Conservation (phyloP, 2,329 filamentous ascomycete genomes). For the Tympanopsis confertula region DNA sequence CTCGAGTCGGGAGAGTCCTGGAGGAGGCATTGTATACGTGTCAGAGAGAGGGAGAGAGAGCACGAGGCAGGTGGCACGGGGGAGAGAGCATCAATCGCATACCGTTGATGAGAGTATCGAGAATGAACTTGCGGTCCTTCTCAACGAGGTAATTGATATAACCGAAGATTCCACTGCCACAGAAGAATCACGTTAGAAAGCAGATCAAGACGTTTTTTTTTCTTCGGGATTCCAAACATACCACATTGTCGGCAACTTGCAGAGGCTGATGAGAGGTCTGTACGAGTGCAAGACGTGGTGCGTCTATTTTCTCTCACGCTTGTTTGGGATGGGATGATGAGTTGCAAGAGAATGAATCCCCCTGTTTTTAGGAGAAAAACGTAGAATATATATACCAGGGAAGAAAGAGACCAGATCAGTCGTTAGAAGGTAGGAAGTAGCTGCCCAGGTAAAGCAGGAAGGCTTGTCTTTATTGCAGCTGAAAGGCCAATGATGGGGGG, state of each 20-base stretch:
- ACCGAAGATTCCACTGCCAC: constrained; percentile 76
- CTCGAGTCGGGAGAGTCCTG: constrained; percentile 87
- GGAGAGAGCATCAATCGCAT: constrained; percentile 23
- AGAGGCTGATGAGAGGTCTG: too few species aligned
- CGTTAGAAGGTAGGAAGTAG: too few species aligned
- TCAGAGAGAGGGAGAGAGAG: constrained; percentile 4
- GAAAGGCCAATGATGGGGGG: too few species aligned
- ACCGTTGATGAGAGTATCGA: constrained; percentile 95
- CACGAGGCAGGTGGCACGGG: constrained; percentile 1
- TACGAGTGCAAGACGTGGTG: too few species aligned
- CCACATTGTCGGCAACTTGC: background rate
- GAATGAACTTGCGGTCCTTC: constrained; percentile 93
- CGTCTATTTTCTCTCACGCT: too few species aligned
- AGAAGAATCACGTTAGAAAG: constrained; percentile 8
- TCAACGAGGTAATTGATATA: constrained; percentile 99
- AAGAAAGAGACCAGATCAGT: too few species aligned
- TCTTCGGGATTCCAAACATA: constrained; percentile 3
- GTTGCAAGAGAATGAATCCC: too few species aligned
- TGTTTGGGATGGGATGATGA: too few species aligned
- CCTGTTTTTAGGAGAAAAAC: too few species aligned
- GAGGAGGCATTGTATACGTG: constrained; percentile 6
- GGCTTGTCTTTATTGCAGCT: too few species aligned
- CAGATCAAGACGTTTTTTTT: constrained; percentile 13
- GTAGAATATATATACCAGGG: too few species aligned
- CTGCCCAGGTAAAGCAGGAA: too few species aligned